A percentile compares a stretch with the other conserved stretches of the same genome.
Evolutionary conservation across 768 basidiomycete genomes (phyloP).

Genomic region (Cystofilobasidium ferigula): DNA sequence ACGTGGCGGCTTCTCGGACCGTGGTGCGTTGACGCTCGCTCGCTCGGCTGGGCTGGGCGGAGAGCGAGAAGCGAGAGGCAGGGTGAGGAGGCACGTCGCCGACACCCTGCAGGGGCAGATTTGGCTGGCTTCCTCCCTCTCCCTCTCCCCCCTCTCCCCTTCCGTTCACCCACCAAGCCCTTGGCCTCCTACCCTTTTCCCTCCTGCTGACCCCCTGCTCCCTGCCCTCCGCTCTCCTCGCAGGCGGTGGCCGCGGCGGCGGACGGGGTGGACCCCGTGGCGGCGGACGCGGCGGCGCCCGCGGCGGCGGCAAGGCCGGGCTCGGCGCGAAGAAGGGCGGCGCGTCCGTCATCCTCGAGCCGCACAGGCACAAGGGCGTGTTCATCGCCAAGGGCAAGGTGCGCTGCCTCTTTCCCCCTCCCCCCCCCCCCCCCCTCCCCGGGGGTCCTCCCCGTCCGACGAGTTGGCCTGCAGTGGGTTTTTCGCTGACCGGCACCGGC

Average conservation of each 20-base stretch:
- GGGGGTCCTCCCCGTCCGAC: no score
- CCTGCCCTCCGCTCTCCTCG: background rate
- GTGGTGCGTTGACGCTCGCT: background rate
- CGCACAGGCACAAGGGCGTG: conserved; percentile 84
- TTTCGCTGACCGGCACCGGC: background rate
- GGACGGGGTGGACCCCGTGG: conserved; percentile 31
- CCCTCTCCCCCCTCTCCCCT: background rate
- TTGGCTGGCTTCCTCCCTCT: background rate
- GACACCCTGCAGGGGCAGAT: background rate
- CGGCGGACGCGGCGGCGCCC: conserved; percentile 33
- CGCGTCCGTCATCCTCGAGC: conserved; percentile 80
- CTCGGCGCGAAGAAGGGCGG: conserved; percentile 48
- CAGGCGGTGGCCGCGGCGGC: conserved; percentile 17
- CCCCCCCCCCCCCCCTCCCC: no score
- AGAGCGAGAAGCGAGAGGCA: background rate
- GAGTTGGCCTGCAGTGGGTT: no score
- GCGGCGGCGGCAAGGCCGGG: conserved; percentile 46
- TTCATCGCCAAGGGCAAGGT: conserved; percentile 61
- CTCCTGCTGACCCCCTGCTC: background rate
- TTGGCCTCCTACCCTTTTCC: background rate
- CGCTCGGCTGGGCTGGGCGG: background rate
- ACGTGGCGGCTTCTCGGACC: conserved; percentile 23
- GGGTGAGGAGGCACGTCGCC: no score
- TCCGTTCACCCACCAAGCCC: background rate
- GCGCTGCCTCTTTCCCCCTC: background rate